Percentiles rank a stretch among this genome's conserved stretches.
These are phyloP conservation scores for Raffaelea albimanens DNA, from an alignment of 2,329 filamentous ascomycete species.

Conservation along the genomic window DNA sequence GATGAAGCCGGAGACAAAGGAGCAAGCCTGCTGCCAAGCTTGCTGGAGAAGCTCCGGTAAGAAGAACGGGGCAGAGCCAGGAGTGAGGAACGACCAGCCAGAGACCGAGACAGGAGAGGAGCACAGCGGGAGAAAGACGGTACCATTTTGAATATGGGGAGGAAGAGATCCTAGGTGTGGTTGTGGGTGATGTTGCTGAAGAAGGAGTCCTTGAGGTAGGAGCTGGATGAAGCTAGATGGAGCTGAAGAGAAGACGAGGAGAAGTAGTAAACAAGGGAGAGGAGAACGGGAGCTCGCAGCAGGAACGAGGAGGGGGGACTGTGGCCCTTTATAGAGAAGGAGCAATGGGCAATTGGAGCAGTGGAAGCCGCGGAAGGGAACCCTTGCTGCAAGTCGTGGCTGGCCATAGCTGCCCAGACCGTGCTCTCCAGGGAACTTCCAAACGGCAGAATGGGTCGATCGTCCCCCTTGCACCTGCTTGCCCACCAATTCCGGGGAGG, in stretches of 20 bases:
- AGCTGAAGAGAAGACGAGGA: too few relatives aligned
- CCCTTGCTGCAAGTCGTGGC: too few relatives aligned
- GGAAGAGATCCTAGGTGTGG: not conserved
- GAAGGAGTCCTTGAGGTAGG: too few relatives aligned
- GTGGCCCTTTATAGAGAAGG: not conserved
- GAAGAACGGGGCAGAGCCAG: not conserved
- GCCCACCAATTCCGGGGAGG: too few relatives aligned
- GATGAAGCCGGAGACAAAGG: not conserved
- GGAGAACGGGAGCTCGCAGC: too few relatives aligned
- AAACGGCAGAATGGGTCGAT: too few relatives aligned
- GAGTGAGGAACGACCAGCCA: constrained; percentile 4
- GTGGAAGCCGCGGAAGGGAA: too few relatives aligned
- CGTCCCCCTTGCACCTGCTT: too few relatives aligned
- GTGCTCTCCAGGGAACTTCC: not conserved
- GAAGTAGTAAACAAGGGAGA: too few relatives aligned
- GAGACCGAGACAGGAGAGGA: constrained; percentile 1
- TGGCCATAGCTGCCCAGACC: too few relatives aligned
- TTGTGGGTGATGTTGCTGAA: not conserved
- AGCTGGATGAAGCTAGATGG: too few relatives aligned
- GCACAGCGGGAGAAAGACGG: not conserved
- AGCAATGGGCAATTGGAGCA: not conserved
- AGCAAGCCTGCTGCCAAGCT: not conserved
- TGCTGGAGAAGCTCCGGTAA: not conserved
- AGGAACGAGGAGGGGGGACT: not conserved
- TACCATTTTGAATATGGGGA: constrained; percentile 11